Evolutionary conservation across 495 filamentous ascomycete genomes (phyloP).

Genomic region (Hyaloscypha bicolor): DNA sequence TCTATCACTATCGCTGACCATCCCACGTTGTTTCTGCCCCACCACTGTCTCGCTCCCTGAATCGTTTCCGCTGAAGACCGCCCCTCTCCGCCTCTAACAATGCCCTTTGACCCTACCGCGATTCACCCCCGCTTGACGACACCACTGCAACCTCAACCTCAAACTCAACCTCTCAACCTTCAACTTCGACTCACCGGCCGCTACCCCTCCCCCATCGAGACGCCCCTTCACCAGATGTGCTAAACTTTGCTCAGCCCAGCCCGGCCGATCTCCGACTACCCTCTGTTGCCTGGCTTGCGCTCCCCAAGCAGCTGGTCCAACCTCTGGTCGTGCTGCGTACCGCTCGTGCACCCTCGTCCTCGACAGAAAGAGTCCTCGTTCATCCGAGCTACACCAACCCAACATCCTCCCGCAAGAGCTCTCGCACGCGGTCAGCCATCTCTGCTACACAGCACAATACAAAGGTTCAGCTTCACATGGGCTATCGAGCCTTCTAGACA

Average conservation of each 20-base stretch:
- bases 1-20: neutral
- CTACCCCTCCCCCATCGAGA: neutral
- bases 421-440: conserved; percentile 5
- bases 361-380: conserved; percentile 12
- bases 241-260: neutral
- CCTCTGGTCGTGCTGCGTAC: conserved; percentile 7
- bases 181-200: neutral
- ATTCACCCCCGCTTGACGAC: neutral
- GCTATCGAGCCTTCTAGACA: conserved; percentile 10
- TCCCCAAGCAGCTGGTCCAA: conserved; percentile 5
- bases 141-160: neutral
- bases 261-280: neutral
- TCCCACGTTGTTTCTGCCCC: conserved; percentile 7
- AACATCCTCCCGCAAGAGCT: conserved; percentile 1
- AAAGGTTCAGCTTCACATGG: conserved; percentile 27
- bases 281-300: neutral
- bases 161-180: neutral
- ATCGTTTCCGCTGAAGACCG: conserved; percentile 6
- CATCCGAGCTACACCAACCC: conserved; percentile 21
- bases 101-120: neutral
- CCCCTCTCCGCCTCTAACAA: neutral
- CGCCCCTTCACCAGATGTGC: neutral
- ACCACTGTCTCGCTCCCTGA: neutral
- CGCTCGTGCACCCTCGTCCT: conserved; percentile 14
- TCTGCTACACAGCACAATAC: conserved; percentile 15